Evolutionary conservation across 257 asterid genomes (phyloP), one percentile per base, ranked within the genome.

Genomic region (Nyctanthes arbortristis): DNA sequence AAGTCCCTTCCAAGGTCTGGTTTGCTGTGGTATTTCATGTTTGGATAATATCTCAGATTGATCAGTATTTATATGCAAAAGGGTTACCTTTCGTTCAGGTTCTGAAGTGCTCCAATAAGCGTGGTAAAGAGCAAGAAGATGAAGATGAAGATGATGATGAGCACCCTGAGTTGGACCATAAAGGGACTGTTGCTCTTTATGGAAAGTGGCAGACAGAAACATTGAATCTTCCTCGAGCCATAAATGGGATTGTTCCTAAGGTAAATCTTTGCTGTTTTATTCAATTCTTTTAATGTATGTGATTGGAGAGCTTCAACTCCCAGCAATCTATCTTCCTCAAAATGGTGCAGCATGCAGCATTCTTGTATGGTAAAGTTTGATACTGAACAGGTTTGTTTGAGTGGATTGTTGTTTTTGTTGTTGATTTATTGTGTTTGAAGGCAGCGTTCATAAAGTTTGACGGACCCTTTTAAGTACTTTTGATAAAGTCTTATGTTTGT

Each of bases 191-290:
- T 4, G 56, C 74, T 67, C 91, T 94, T 69, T 94, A 80, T 68
- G 99, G 97, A 57, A 85, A 85, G 87, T 94, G 97, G 99, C 99
- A 94, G 80, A 94, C 96, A 1, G 93, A 82, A 80, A 89, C 93
- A 5, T 78, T 94, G 36, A 74, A 68, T 70, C 96, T 94, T 78
- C 96, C 99, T 73, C 84, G 7, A 52, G 96, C 99, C 72, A 89
- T 84, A 61, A 77, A 87, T 69, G 99, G 99, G 69, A 84, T 91
- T 70, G 99, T 94, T 57, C 99, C 99, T 59, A 89, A 81, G 97
- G 99, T 93, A 72, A 65, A 68, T 40, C 20, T 72, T 30, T 52
- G 32, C n/a, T n/a, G n/a, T n/a, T 22, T 8, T 5, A 20, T 22
- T 24, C 58, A 22, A 24, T 27, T 8, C 10, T 52, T 52, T 29